Evolutionary conservation across 768 basidiomycete genomes (phyloP), one percentile per base, ranked within the genome.

Genomic region (Glaciozyma antarctica): DNA sequence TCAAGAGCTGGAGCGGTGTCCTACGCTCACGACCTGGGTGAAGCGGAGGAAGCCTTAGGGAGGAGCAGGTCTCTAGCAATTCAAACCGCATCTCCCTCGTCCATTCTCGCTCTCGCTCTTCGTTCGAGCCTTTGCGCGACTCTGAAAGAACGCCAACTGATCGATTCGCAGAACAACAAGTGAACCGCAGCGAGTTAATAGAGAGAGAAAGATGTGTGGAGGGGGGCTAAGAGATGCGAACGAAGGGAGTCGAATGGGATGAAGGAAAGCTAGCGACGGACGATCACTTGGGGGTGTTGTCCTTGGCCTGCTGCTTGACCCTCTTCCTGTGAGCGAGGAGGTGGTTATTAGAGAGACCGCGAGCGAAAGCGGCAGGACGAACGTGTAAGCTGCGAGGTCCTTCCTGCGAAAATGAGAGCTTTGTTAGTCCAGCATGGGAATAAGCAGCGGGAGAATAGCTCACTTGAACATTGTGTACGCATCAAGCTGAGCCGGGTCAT

Each of bases 401-500:
- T 93, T 97, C 53, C 49, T 51, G 49, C n/a, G 49, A 26, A 2
- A 10, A 8, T 7, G 24, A 16, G 7, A n/a, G 26, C 13, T n/a
- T 15, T 26, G 49, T n/a, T 22, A 51, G 49, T 15, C n/a, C 49
- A 15, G 26, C 10, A 21, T 22, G 7, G 7, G 47, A 48, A 41
- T 32, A 41, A 12, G 19, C 2, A 21, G 21, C 13, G n/a, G 22
- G 19, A 16, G 7, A 21, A 26, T 6, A 51, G 49, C n/a, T 2
- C 26, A 51, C 93, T 94, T 95, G 82, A 92, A 98, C 86, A 95
- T 88, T 41, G 90, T 93, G 77, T 98, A 98, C 16, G 95, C 95
- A 72, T 98, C 94, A 62, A 92, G 91, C 76, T 99, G 95, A 1
- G 95, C 95, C 10, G 95, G 95, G 78, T 99, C 95, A 64, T 87